Conservation (phyloP, 2,329 filamentous ascomycete genomes). For the Rutstroemia sp. region DNA sequence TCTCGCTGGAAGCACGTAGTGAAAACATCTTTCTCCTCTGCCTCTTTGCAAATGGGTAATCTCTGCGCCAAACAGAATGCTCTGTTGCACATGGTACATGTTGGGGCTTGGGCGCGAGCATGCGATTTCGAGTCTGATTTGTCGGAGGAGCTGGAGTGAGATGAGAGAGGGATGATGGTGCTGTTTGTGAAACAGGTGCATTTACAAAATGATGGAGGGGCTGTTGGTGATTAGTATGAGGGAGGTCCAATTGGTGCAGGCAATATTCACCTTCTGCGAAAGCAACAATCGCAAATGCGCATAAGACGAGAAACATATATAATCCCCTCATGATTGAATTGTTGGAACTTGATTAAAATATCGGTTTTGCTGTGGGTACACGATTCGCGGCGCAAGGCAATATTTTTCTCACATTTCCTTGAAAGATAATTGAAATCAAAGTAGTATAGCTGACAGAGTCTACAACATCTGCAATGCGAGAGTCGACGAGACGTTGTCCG, state of each 20-base stretch:
- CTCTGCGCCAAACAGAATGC: slow-evolving; percentile 54
- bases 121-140: slow-evolving; percentile 13
- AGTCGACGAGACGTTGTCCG: too few species aligned
- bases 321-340: not conserved
- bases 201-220: slow-evolving; percentile 59
- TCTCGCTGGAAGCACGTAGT: slow-evolving; percentile 61
- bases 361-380: not conserved
- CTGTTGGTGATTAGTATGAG: slow-evolving; percentile 33
- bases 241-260: not conserved
- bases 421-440: too few species aligned
- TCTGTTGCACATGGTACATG: slow-evolving; percentile 56
- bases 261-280: slow-evolving; percentile 24
- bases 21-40: slow-evolving; percentile 53
- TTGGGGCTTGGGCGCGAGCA: slow-evolving; percentile 34
- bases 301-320: not conserved
- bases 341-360: not conserved
- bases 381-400: too few species aligned
- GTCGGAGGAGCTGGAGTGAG: slow-evolving; percentile 20
- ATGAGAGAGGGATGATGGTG: slow-evolving; percentile 54
- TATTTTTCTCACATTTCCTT: too few species aligned
- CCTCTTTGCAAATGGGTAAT: slow-evolving; percentile 55
- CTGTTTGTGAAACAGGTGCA: slow-evolving; percentile 64
- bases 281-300: slow-evolving; percentile 20
- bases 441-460: too few species aligned
- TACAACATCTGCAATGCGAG: not conserved